These are phyloP conservation scores for Cucumis sativus DNA, from an alignment of 306 rosid species.

Conservation along the genomic window DNA sequence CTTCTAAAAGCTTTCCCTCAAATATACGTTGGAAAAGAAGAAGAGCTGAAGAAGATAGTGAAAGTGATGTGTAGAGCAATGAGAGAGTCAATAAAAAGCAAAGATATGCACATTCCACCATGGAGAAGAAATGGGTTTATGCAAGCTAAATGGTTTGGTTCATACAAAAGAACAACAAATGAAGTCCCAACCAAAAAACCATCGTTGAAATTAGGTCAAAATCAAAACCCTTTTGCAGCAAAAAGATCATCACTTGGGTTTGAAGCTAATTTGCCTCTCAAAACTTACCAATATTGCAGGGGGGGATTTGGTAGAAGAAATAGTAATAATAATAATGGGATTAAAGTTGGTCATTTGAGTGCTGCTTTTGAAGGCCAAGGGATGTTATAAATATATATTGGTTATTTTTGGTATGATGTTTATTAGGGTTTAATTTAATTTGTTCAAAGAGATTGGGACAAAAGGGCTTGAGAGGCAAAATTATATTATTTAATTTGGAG, in stretches of 20 bases:
- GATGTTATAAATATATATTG: no score
- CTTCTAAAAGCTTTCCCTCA: constrained; percentile 39
- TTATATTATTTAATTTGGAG: background rate
- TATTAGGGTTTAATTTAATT: background rate
- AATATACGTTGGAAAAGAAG: constrained; percentile 47
- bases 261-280: constrained; percentile 14
- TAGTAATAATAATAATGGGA: constrained; percentile 6
- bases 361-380: constrained; percentile 18
- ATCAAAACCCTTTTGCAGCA: background rate
- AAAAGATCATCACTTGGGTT: constrained; percentile 33
- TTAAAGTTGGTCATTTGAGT: constrained; percentile 47
- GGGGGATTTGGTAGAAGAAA: constrained; percentile 10
- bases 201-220: background rate
- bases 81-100: constrained; percentile 47
- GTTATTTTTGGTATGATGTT: background rate
- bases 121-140: constrained; percentile 74
- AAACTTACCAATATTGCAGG: constrained; percentile 29
- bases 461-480: background rate
- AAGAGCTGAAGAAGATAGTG: constrained; percentile 42
- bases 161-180: constrained; percentile 55
- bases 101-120: constrained; percentile 46
- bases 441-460: background rate
- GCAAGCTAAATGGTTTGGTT: constrained; percentile 70
- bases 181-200: constrained; percentile 11
- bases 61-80: constrained; percentile 52